Evolutionary conservation across 257 asterid species (phyloP), one percentile per base, ranked within the genome.

Genomic region (Ocimum tenuiflorum): DNA sequence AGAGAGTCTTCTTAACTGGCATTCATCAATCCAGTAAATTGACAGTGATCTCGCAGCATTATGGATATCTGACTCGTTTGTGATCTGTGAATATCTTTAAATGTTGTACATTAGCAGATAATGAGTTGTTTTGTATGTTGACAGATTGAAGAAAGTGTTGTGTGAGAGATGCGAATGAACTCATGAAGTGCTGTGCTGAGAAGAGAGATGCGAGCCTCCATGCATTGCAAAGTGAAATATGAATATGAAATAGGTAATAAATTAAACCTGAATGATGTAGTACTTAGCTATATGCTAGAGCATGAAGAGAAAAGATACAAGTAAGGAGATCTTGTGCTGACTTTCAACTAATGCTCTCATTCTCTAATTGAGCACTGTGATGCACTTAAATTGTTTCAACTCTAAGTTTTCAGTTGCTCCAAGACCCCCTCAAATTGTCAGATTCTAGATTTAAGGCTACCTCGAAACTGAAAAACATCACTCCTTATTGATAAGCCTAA

Each of bases 61-160:
- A 6, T 47, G 67, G 8, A 47, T 7, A 27, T 15, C n/a, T 36
- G 62, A 9, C 6, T n/a, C 36, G 33, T 46, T 36, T 68, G 58
- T 52, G 62, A 43, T 58, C 1, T 3, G 8, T 49, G 36, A 14
- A 33, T 50, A 5, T 64, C 13, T 75, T 39, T 23, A 13, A 31
- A 0, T 52, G 74, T 65, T 29, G 48, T 47, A 15, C 46, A 53
- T 62, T 47, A 20, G 65, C 69, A 55, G 72, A 55, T 72, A 42
- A 72, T 72, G 39, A 43, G 12, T 42, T 67, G 23, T 43, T 52
- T n/a, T 73, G 6, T 45, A 15, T 45, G 39, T 60, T 61, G 55
- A 60, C 74, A 73, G 78, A 67, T 66, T 73, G 78, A 59, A 67
- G 78, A 72, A 38, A 38, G 12, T 60, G 42, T 60, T 31, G 47